phyloP scores from a whole-genome alignment of 2,329 filamentous ascomycete genomes.

The Trichoderma pleuroti region DNA sequence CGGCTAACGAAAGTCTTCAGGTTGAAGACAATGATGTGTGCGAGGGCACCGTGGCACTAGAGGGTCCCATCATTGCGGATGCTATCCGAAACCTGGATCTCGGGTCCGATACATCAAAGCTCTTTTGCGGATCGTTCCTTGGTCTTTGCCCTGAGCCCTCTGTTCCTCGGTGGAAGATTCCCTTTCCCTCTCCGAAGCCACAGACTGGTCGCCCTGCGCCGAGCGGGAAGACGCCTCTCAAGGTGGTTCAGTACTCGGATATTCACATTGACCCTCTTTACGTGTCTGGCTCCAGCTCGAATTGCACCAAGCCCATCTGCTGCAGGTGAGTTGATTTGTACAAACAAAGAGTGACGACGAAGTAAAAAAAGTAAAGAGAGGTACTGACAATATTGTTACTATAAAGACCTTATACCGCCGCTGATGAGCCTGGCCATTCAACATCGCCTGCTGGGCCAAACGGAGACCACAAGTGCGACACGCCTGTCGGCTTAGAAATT shows the following conservation, averaged over 20 bases:
- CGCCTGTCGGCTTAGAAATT: conserved; percentile 47
- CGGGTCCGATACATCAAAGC: conserved; percentile 46
- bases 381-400: conserved; percentile 18
- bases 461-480: conserved; percentile 53
- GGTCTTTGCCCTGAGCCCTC: conserved; percentile 51
- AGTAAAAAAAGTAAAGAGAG: not conserved
- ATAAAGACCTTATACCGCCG: conserved; percentile 42
- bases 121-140: conserved; percentile 52
- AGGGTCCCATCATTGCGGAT: conserved; percentile 52
- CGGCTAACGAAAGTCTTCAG: conserved; percentile 26
- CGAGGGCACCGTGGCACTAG: conserved; percentile 46
- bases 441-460: conserved; percentile 48
- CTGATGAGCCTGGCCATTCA: conserved; percentile 47
- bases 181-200: conserved; percentile 43
- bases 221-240: conserved; percentile 45
- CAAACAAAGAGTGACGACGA: not conserved
- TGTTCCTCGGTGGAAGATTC: conserved; percentile 41
- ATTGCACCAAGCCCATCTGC: conserved; percentile 58
- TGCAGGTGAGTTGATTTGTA: conserved; percentile 42
- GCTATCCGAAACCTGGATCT: conserved; percentile 46
- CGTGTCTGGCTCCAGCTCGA: conserved; percentile 48
- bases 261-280: conserved; percentile 58
- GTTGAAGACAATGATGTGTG: conserved; percentile 55
- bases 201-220: conserved; percentile 35
- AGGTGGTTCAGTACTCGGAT: conserved; percentile 58